A percentile compares a stretch with the other conserved stretches of the same genome.
These are phyloP conservation scores for Fragaria nilgerrensis DNA, from an alignment of 306 rosid genomes.

Conservation along the genomic window DNA sequence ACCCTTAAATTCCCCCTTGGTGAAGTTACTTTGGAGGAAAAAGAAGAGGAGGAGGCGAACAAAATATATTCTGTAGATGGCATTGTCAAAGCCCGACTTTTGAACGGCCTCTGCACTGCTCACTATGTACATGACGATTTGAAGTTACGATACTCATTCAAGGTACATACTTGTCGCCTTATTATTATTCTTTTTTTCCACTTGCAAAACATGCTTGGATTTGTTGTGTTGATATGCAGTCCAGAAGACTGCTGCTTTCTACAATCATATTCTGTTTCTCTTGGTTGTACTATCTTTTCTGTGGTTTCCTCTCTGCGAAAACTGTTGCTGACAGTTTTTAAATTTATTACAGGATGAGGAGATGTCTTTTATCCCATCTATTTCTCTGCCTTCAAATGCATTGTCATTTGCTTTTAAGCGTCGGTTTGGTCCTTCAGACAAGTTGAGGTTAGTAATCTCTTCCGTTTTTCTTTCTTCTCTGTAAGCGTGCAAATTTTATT, in stretches of 20 bases:
- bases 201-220: neutral
- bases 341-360: conserved; percentile 69
- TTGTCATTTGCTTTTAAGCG: conserved; percentile 87
- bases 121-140: conserved; percentile 65
- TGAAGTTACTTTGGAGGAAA: conserved; percentile 74
- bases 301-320: neutral
- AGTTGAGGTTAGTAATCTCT: conserved; percentile 60
- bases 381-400: conserved; percentile 81
- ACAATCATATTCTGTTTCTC: neutral
- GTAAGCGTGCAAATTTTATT: neutral
- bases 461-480: neutral
- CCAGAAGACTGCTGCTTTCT: neutral
- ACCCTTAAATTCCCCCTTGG: conserved; percentile 83
- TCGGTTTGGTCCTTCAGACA: conserved; percentile 68
- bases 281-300: conserved; percentile 1
- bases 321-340: conserved; percentile 14
- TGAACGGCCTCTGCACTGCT: conserved; percentile 69
- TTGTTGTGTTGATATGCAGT: neutral
- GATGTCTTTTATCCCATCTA: conserved; percentile 71
- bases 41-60: conserved; percentile 56
- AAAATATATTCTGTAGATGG: conserved; percentile 56
- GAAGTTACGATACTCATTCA: conserved; percentile 66
- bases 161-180: conserved; percentile 38
- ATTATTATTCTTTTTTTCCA: neutral
- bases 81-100: conserved; percentile 47